Evolutionary conservation across 2,329 filamentous ascomycete genomes (phyloP).

Genomic region (Periconia sp.): DNA sequence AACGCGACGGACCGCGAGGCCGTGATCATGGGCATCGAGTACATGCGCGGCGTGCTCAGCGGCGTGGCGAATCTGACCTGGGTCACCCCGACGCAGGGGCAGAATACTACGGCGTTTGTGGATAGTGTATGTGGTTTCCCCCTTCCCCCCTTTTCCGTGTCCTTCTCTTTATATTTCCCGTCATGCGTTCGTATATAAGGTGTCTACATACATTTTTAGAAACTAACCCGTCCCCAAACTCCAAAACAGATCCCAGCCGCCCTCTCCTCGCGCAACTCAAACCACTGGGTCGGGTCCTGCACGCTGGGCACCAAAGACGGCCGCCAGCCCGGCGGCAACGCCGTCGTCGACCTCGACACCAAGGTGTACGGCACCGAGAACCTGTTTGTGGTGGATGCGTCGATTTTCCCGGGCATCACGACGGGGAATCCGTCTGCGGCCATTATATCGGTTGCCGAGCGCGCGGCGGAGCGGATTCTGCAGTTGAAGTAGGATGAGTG

Average conservation of each 20-base stretch:
- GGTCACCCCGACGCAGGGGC: conserved; percentile 51
- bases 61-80: conserved; percentile 57
- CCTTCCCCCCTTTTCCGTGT: background rate
- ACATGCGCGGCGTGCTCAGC: conserved; percentile 55
- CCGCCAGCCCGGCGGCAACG: conserved; percentile 33
- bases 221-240: background rate
- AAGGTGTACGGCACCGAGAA: conserved; percentile 47
- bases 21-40: conserved; percentile 62
- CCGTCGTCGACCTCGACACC: conserved; percentile 52
- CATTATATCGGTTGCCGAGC: conserved; percentile 29
- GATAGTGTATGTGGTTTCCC: conserved; percentile 31
- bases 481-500: conserved; percentile 13
- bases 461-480: conserved; percentile 31
- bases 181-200: too few relatives aligned
- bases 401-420: conserved; percentile 45
- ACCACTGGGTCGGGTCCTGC: conserved; percentile 53
- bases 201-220: too few relatives aligned
- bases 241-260: conserved; percentile 21
- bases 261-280: conserved; percentile 35
- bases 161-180: too few relatives aligned
- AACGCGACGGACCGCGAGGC: conserved; percentile 59
- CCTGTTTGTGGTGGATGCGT: conserved; percentile 47
- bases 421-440: conserved; percentile 31
- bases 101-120: conserved; percentile 57
- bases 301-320: conserved; percentile 49